phyloP scores from a whole-genome alignment of 1,139 yeast genomes.

The Sugiyamaella neomexicana region DNA sequence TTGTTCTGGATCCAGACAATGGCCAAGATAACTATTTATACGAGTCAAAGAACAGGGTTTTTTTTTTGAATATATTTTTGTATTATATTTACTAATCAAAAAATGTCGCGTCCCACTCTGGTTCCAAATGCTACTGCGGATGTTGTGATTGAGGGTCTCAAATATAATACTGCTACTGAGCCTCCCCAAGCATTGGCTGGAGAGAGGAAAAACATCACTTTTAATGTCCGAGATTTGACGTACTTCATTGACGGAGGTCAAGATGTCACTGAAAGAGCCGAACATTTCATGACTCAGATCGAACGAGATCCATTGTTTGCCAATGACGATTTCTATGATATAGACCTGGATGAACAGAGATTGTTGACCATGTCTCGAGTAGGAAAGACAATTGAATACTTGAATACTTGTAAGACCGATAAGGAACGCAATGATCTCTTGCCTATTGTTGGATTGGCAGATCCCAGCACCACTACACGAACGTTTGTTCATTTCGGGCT shows the following conservation, averaged over 20 bases:
- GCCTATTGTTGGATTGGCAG: slow-evolving; percentile 47
- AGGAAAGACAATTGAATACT: slow-evolving; percentile 49
- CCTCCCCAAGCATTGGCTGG: slow-evolving; percentile 44
- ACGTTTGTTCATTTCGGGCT: slow-evolving; percentile 71
- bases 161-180: slow-evolving; percentile 39
- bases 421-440: slow-evolving; percentile 43
- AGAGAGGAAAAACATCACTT: slow-evolving; percentile 51
- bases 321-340: slow-evolving; percentile 53
- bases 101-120: not conserved
- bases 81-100: too few relatives aligned
- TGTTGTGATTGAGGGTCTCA: slow-evolving; percentile 35
- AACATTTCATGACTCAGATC: slow-evolving; percentile 48
- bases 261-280: slow-evolving; percentile 47
- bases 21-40: too few relatives aligned
- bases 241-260: slow-evolving; percentile 58
- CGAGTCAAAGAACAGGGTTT: too few relatives aligned
- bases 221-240: slow-evolving; percentile 52
- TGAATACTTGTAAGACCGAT: slow-evolving; percentile 50
- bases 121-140: slow-evolving; percentile 31
- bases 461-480: slow-evolving; percentile 66
- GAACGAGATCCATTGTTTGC: slow-evolving; percentile 60
- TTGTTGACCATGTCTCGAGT: slow-evolving; percentile 55
- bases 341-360: slow-evolving; percentile 51
- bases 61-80: too few relatives aligned
- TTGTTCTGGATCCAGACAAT: too few relatives aligned